Conservation (phyloP, 306 rosid genomes). For the Dicorynia guianensis region DNA sequence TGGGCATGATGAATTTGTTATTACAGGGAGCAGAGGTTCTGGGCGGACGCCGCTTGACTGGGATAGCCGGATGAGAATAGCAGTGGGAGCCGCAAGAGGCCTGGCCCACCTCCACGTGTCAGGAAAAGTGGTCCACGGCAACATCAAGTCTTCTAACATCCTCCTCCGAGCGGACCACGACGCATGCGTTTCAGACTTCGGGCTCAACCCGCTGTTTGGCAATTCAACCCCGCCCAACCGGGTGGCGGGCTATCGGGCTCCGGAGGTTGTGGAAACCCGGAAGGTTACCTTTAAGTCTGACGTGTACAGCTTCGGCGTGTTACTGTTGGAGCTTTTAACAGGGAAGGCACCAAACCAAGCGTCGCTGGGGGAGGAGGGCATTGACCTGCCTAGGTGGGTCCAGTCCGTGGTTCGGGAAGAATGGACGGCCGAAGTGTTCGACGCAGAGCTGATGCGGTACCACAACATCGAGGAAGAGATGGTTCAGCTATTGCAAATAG, state of each 20-base stretch:
- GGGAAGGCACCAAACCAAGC: conserved; percentile 86
- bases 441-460: conserved; percentile 69
- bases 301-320: conserved; percentile 81
- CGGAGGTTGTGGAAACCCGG: conserved; percentile 69
- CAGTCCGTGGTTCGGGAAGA: conserved; percentile 87
- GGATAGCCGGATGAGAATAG: conserved; percentile 76
- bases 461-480: conserved; percentile 77
- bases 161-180: conserved; percentile 62
- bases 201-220: conserved; percentile 64
- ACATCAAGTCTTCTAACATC: conserved; percentile 74
- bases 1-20: too few relatives aligned
- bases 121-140: conserved; percentile 70
- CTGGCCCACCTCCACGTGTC: conserved; percentile 68
- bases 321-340: conserved; percentile 69
- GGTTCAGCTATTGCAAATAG: conserved; percentile 77
- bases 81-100: conserved; percentile 66
- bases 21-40: conserved; percentile 78
- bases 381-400: conserved; percentile 85
- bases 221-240: conserved; percentile 56
- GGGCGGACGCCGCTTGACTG: conserved; percentile 79
- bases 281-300: conserved; percentile 70
- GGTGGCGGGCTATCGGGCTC: conserved; percentile 74
- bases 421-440: conserved; percentile 90
- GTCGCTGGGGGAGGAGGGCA: conserved; percentile 74
- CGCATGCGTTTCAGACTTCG: conserved; percentile 68